These are phyloP conservation scores for Russula lepida DNA, from an alignment of 768 basidiomycete species.

Conservation along the genomic window DNA sequence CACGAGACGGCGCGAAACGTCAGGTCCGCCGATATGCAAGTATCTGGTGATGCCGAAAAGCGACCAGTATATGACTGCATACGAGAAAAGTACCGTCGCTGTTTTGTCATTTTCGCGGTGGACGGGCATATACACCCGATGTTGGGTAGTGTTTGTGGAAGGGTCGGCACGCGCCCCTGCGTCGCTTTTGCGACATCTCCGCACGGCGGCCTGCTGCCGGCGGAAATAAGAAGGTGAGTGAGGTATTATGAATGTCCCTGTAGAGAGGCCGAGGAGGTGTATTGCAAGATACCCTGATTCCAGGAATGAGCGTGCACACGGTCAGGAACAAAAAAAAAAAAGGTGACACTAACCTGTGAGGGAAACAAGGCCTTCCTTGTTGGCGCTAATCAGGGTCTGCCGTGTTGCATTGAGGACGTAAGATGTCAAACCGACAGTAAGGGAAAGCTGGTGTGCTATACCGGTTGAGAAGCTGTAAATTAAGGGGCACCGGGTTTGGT, in stretches of 20 bases:
- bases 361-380: conserved; percentile 89
- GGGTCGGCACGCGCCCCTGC: conserved; percentile 17
- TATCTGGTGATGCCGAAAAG: conserved; percentile 36
- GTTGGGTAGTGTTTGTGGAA: not conserved
- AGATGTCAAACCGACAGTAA: conserved; percentile 50
- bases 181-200: conserved; percentile 16
- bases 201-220: conserved; percentile 33
- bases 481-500: not conserved
- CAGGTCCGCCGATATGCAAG: conserved; percentile 28
- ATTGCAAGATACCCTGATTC: conserved; percentile 77
- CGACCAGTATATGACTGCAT: conserved; percentile 73
- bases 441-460: conserved; percentile 63
- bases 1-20: conserved; percentile 56
- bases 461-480: not conserved
- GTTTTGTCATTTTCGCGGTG: conserved; percentile 65
- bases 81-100: conserved; percentile 67
- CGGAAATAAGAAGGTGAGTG: conserved; percentile 68
- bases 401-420: conserved; percentile 65
- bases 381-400: conserved; percentile 55
- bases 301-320: not conserved
- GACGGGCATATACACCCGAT: conserved; percentile 13
- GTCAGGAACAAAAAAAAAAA: not conserved
- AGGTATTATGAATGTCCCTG: conserved; percentile 74
- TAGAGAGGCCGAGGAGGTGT: conserved; percentile 76
- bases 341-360: conserved; percentile 44